Conservation (phyloP, 306 rosid species). For the Castanopsis chinensis region DNA sequence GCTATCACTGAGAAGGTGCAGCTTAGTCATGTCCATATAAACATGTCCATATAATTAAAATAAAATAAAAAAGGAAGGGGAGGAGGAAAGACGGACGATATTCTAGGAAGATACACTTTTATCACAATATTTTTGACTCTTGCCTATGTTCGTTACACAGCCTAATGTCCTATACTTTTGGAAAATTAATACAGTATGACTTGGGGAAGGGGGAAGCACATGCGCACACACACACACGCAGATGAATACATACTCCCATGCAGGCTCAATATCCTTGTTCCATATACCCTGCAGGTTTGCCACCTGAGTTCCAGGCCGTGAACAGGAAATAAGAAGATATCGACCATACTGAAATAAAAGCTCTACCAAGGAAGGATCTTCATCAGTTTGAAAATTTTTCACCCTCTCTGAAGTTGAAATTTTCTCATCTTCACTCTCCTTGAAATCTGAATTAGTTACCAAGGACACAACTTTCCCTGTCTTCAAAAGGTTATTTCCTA, state of each 20-base stretch:
- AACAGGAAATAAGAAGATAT: conserved; percentile 80
- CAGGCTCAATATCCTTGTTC: conserved; percentile 73
- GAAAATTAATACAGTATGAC: not conserved
- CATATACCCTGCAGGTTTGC: conserved; percentile 95
- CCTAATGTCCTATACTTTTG: conserved; percentile 12
- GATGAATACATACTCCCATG: conserved; percentile 77
- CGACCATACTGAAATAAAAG: conserved; percentile 92
- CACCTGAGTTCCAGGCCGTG: conserved; percentile 84
- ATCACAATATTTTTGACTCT: not conserved
- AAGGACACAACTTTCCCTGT: conserved; percentile 19
- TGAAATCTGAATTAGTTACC: conserved; percentile 26
- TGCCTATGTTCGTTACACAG: conserved; percentile 8
- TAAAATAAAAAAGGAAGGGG: not conserved
- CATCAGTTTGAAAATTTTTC: conserved; percentile 71
- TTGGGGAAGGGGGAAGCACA: conserved; percentile 4
- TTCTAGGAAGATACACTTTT: not conserved
- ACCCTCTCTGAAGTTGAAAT: conserved; percentile 83
- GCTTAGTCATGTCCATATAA: not conserved
- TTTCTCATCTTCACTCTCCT: conserved; percentile 31
- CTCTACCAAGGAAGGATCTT: conserved; percentile 92
- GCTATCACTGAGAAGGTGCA: not conserved
- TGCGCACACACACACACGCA: not conserved
- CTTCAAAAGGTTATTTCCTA: conserved; percentile 20
- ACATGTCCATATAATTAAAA: not conserved
- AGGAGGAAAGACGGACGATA: not conserved